Conservation (phyloP, 176 grass and related monocot genomes). For the Juncus inflexus region DNA sequence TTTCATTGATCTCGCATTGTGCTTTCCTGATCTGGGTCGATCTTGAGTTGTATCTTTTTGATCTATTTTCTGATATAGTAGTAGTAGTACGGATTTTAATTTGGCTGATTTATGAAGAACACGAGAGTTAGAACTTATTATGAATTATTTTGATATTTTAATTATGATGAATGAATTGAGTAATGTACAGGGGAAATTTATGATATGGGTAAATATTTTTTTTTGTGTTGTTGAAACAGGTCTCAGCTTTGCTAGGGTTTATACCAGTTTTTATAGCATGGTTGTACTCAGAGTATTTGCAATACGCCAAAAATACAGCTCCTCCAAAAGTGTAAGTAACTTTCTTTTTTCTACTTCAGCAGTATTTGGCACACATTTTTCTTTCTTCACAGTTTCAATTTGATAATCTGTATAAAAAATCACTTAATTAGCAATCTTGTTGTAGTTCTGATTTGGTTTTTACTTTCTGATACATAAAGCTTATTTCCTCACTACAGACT, state of each 20-base stretch:
- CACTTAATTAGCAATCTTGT: slow-evolving; percentile 8
- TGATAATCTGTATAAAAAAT: background rate
- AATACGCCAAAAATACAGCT: slow-evolving; percentile 51
- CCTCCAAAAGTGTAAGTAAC: slow-evolving; percentile 68
- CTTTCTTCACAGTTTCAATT: background rate
- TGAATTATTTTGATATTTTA: too few relatives aligned
- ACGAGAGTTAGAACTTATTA: too few relatives aligned
- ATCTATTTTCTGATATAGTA: background rate
- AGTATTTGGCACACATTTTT: background rate
- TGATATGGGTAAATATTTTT: too few relatives aligned
- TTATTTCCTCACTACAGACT: background rate
- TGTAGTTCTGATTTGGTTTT: background rate
- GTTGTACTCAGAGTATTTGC: slow-evolving; percentile 65
- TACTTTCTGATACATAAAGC: slow-evolving; percentile 9
- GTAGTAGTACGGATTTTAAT: too few relatives aligned
- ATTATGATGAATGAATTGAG: too few relatives aligned
- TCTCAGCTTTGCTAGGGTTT: slow-evolving; percentile 69
- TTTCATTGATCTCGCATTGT: slow-evolving; percentile 4
- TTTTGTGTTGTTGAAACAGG: slow-evolving; percentile 23
- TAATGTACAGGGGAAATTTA: too few relatives aligned
- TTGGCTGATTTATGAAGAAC: too few relatives aligned
- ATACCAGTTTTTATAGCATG: slow-evolving; percentile 71
- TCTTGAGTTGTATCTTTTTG: slow-evolving; percentile 7
- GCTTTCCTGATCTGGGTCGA: background rate
- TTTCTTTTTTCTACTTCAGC: slow-evolving; percentile 1